Base-by-base conservation (phyloP, 176 grass and related monocot species). In the Rhipidocladum racemiflorum region DNA sequence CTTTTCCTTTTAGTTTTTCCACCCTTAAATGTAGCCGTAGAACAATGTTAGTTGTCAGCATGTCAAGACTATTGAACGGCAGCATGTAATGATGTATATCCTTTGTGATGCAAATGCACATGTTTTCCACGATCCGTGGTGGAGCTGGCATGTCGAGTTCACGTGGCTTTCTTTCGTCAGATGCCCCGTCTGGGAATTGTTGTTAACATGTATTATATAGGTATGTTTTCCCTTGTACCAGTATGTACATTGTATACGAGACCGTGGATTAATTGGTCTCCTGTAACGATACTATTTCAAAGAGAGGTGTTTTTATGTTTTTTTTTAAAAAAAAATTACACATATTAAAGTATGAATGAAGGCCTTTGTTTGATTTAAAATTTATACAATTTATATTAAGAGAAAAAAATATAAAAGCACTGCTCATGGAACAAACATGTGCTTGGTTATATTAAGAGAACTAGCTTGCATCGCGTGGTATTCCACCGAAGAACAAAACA, bases 21-120 rank as follows among this genome's bases (percentile, higher is more conserved):
- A 81, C 49, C 60, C 23, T 42, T 51, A 17, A 63, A 38, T 60
- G 60, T 81, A 81, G 70, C 15, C 15, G 50, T 81, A 87, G 61
- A 56, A 75, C 50, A 61, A 68, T 75, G 2, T 36, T 87, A 61
- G 78, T n/a, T 50, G 65, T 51, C 2, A 46, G 73, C 60, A 39
- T 83, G 74, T 78, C 49, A 60, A 64, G 74, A 74, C 66, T 9
- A 24, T 78, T 77, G 84, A 78, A 83, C 79, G 49, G 44, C 73
- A 73, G 30, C 82, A 80, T 89, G 87, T 89, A 70, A 81, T 81
- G 88, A 83, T 90, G 88, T 90, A 90, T 66, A 90, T 90, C 86
- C 79, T 86, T 73, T 74, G 72, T 86, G 73, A 78, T 90, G 73
- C 59, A 59, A 64, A 63, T 85, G 83, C 71, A 55, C 59, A 49